Conservation (phyloP, 768 basidiomycete species). For the Aureoboletus auriporus region DNA sequence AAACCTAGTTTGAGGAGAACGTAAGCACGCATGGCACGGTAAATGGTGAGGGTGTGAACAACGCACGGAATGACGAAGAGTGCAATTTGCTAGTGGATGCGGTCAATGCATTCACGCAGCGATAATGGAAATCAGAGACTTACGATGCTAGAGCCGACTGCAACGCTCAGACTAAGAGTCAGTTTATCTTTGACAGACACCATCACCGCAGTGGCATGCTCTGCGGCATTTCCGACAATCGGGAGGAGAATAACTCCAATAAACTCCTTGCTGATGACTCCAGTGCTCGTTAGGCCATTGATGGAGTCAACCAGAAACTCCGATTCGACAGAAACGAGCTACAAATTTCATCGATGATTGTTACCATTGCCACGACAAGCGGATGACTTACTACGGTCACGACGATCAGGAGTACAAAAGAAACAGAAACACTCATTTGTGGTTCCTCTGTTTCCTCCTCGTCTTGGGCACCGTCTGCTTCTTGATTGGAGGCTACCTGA, state of each 20-base stretch:
- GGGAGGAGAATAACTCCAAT: slow-evolving; percentile 87
- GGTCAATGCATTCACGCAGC: not conserved
- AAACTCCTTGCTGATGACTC: slow-evolving; percentile 69
- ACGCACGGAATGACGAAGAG: slow-evolving; percentile 63
- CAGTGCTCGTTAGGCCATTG: slow-evolving; percentile 56
- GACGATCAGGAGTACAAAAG: slow-evolving; percentile 45
- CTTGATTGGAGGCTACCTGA: slow-evolving; percentile 6
- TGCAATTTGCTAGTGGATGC: slow-evolving; percentile 56
- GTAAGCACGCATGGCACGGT: slow-evolving; percentile 3
- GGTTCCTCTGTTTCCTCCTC: slow-evolving; percentile 38
- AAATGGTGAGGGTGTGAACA: not conserved
- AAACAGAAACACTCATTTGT: slow-evolving; percentile 53
- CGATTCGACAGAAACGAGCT: slow-evolving; percentile 55
- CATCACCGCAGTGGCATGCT: slow-evolving; percentile 88
- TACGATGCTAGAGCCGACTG: slow-evolving; percentile 83
- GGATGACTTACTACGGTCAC: slow-evolving; percentile 57
- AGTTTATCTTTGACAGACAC: slow-evolving; percentile 89
- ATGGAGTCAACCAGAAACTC: slow-evolving; percentile 80
- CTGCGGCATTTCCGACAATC: slow-evolving; percentile 88
- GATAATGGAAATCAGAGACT: slow-evolving; percentile 22
- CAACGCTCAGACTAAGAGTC: slow-evolving; percentile 81
- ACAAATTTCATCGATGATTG: not conserved
- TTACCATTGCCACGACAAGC: not conserved
- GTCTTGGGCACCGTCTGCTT: not conserved
- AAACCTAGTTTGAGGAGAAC: slow-evolving; percentile 39